Conservation (phyloP, 2,329 filamentous ascomycete species). For the Colletotrichum theobromicola region DNA sequence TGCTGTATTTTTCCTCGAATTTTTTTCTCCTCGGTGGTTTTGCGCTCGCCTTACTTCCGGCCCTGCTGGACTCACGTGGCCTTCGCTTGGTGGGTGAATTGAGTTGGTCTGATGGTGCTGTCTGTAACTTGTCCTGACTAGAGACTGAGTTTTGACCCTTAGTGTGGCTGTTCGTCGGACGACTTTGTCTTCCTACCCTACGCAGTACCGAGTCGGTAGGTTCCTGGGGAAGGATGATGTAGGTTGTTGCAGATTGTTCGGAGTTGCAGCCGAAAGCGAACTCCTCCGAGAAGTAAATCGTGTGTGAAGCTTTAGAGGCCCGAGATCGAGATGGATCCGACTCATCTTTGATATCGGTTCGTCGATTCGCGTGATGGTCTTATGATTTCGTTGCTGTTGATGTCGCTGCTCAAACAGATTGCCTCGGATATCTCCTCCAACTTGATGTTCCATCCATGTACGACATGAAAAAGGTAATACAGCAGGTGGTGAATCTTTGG, state of each 20-base stretch:
- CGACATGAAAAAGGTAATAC: not conserved
- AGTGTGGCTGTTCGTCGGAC: not conserved
- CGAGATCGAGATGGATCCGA: not conserved
- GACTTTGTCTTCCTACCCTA: not conserved
- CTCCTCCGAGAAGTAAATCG: not conserved
- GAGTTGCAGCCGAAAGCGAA: not conserved
- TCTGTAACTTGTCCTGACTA: not conserved
- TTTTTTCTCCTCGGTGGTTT: not conserved
- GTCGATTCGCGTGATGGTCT: not conserved
- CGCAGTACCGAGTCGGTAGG: not conserved
- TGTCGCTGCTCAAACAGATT: not conserved
- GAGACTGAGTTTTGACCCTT: not conserved
- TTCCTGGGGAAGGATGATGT: not conserved
- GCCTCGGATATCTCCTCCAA: not conserved
- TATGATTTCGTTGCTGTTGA: not conserved
- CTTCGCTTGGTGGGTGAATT: not conserved
- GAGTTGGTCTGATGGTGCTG: constrained; percentile 14
- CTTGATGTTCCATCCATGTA: not conserved
- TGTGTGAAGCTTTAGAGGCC: not conserved
- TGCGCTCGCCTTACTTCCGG: not conserved
- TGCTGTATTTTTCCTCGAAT: not conserved
- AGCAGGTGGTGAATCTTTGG: not conserved
- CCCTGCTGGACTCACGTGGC: not conserved
- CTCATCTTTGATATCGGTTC: not conserved
- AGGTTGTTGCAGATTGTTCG: not conserved